Base-by-base conservation (phyloP, 805 yeast genomes). In the Kodamaea kaohsiungensis region DNA sequence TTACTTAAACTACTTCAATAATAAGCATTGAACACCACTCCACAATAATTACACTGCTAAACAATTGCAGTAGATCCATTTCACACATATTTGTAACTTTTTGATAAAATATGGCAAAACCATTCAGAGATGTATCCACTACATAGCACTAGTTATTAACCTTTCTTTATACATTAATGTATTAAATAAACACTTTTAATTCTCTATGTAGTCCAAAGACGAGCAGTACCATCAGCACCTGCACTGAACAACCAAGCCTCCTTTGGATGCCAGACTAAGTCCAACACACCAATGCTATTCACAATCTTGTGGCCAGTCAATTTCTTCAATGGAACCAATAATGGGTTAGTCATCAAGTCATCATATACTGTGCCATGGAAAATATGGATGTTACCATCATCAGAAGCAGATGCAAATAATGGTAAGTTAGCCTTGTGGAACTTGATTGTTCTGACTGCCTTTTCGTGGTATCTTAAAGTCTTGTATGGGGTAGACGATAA, bases 201-300 rank as follows among this genome's bases (percentile, higher is more conserved):
- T 30, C 13, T 30, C 61, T 67, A 76, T n/a, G 97, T 89, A 25
- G 99, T 95, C 99, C 99, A 95, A 65, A 95, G 76, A 66, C 97
- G 85, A 5, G 98, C 98, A 43, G 91, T 85, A 56, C 96, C 91
- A 72, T 95, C 99, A 18, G 98, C 98, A 64, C 98, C 99, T 9
- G 97, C 90, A 67, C 95, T 87, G 70, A 95, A 91, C 66, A 95
- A 79, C 99, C 99, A 95, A 0, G 99, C 97, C 74, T 95, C 98
- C 64, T 87, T 85, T 60, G 98, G 98, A 79, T 95, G 99, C 99
- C 99, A 95, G 49, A 83, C 83, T 48, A 88, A 82, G 66, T 86
- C 88, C 66, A 95, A 78, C 13, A 95, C 96, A 66, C 99, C 99
- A 54, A 95, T 75, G 65, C 88, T 87, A 62, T 83, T 83, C 17